Base-by-base conservation (phyloP, 2,329 filamentous ascomycete species). In the Septoria petroselini region DNA sequence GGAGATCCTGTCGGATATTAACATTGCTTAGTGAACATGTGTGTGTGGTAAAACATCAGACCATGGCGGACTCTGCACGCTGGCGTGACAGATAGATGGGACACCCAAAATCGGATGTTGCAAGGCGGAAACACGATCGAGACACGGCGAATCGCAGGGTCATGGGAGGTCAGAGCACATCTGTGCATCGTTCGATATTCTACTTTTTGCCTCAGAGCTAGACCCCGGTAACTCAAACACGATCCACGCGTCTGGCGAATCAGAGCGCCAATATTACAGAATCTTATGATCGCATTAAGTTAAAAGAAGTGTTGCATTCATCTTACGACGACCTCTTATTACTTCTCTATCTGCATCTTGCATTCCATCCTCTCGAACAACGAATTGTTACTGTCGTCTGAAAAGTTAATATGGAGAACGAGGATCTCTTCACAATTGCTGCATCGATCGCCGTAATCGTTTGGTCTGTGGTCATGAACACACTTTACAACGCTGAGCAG, bases 381-480 rank as follows among this genome's bases (percentile, higher is more conserved):
- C 23, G 23, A 9, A 27, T 9, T 27, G 23, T 27, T 27, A 9
- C 5, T 27, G 9, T 27, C 9, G 5, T 27, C 23, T n/a, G 3
- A 35, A 19, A 11, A 21, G 3, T 2, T 29, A 39, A 41, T 1
- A 41, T 48, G 46, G 39, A 48, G 46, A 48, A 41, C 15, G 38
- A 27, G 25, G 46, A 48, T 38, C 38, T 48, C 9, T 30, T 42
- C 29, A 48, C 46, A 8, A 41, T 48, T 21, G 38, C 39, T 14
- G 38, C 39, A 15, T 48, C 46, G 6, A 41, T 48, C 15, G 46
- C 46, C 23, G 46, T 48, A 14, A 37, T 48, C 15, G 38, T 42
- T 18, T 48, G 38, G 38, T 48, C 46, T 18, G 30, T 48, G 6
- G 38, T 48, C 7, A 48, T 48, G 38, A 48, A 48, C 30, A 48